Conservation (phyloP, 2,329 filamentous ascomycete species). For the Aureobasidium subglaciale region DNA sequence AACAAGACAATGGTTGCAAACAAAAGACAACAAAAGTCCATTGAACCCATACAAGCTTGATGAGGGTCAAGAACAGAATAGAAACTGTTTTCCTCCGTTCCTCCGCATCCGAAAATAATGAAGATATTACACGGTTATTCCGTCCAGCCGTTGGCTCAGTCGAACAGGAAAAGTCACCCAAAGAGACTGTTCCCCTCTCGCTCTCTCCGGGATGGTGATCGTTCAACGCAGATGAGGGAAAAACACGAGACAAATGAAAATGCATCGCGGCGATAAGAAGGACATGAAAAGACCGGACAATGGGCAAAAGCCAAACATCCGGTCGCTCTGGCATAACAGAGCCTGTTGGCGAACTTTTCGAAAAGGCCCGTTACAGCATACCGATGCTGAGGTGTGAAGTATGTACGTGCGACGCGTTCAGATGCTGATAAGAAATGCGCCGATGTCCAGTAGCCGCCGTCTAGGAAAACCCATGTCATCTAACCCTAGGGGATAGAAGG, state of each 20-base stretch:
- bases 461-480: background rate
- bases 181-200: conserved; percentile 10
- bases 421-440: conserved; percentile 7
- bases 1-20: background rate
- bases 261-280: conserved; percentile 1
- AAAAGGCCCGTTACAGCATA: background rate
- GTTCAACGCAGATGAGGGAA: conserved; percentile 1
- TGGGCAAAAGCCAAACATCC: background rate
- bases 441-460: conserved; percentile 8
- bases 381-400: conserved; percentile 11
- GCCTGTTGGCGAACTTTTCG: background rate
- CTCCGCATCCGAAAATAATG: conserved; percentile 11
- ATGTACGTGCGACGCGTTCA: conserved; percentile 11
- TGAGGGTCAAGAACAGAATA: background rate
- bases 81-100: conserved; percentile 9
- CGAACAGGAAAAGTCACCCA: background rate
- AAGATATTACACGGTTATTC: conserved; percentile 12
- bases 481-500: background rate
- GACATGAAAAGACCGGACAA: conserved; percentile 1
- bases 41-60: background rate
- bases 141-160: background rate
- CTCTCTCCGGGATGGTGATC: conserved; percentile 11
- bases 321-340: background rate
- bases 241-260: conserved; percentile 10
- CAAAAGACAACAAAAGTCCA: background rate